phyloP scores from a whole-genome alignment of 2,329 filamentous ascomycete species.

The Fusarium sp. region DNA sequence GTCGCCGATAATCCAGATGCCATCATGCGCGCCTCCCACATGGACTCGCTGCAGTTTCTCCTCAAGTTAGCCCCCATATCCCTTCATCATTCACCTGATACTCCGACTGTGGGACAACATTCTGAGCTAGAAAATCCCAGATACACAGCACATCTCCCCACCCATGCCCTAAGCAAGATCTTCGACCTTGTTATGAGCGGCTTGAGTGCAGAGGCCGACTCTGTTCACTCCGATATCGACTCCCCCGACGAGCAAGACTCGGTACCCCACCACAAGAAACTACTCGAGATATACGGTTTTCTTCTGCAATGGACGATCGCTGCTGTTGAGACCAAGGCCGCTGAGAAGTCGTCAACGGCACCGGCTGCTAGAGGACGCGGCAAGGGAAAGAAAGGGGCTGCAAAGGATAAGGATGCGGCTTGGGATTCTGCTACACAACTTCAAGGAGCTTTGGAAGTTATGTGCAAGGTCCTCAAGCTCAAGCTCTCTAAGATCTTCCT shows the following conservation, averaged over 20 bases:
- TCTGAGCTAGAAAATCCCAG: conserved; percentile 69
- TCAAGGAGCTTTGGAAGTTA: conserved; percentile 87
- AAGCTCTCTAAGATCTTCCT: conserved; percentile 94
- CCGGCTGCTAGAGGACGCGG: conserved; percentile 77
- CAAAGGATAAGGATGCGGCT: conserved; percentile 81
- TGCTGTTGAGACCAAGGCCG: conserved; percentile 91
- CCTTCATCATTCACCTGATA: conserved; percentile 38
- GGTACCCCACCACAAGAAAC: conserved; percentile 85
- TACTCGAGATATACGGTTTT: conserved; percentile 94
- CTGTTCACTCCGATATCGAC: conserved; percentile 86
- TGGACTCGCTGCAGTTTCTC: conserved; percentile 94
- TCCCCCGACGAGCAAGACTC: conserved; percentile 87
- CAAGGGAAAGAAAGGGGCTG: conserved; percentile 79
- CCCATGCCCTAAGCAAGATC: conserved; percentile 87
- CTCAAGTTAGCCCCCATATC: conserved; percentile 86
- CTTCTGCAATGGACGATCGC: conserved; percentile 94
- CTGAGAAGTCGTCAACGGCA: conserved; percentile 80
- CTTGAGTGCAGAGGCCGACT: conserved; percentile 84
- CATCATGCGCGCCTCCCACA: conserved; percentile 78
- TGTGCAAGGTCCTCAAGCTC: conserved; percentile 95
- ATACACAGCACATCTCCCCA: conserved; percentile 81
- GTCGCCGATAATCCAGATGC: conserved; percentile 92
- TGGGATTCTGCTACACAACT: conserved; percentile 94
- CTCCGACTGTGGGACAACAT: conserved; percentile 40
- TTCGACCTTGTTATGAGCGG: conserved; percentile 91